These are phyloP conservation scores for Lentinula aciculospora DNA, from an alignment of 768 basidiomycete genomes.

Conservation along the genomic window DNA sequence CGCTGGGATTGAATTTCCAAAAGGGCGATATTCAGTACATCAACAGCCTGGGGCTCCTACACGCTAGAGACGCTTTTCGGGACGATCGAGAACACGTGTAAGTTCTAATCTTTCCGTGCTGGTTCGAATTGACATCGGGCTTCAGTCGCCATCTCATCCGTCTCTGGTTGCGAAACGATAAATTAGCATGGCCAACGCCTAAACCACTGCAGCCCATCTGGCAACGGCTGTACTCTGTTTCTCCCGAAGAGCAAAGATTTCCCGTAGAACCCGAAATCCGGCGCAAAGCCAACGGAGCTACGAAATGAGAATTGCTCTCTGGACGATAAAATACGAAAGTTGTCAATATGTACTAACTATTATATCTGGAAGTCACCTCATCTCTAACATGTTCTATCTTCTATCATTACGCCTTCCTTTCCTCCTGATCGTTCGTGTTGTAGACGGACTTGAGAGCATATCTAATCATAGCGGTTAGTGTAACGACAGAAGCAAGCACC, in stretches of 20 bases:
- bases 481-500: background rate
- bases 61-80: constrained; percentile 37
- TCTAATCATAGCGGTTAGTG: background rate
- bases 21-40: constrained; percentile 48
- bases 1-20: constrained; percentile 37
- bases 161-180: constrained; percentile 41
- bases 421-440: background rate
- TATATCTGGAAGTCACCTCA: background rate
- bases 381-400: too few relatives aligned
- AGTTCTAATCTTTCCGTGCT: constrained; percentile 10
- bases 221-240: constrained; percentile 31
- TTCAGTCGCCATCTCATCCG: constrained; percentile 29
- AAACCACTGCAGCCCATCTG: constrained; percentile 30
- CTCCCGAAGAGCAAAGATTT: constrained; percentile 37
- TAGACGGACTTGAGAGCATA: background rate
- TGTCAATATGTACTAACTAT: too few relatives aligned
- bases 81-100: constrained; percentile 37
- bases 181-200: constrained; percentile 40
- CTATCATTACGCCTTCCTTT: background rate
- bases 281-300: constrained; percentile 26
- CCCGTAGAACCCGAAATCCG: constrained; percentile 39
- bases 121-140: background rate
- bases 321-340: too few relatives aligned
- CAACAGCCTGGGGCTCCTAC: constrained; percentile 38
- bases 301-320: constrained; percentile 18